These are phyloP conservation scores for Erucastrum elatum DNA, from an alignment of 345 rosid genomes.

Conservation along the genomic window DNA sequence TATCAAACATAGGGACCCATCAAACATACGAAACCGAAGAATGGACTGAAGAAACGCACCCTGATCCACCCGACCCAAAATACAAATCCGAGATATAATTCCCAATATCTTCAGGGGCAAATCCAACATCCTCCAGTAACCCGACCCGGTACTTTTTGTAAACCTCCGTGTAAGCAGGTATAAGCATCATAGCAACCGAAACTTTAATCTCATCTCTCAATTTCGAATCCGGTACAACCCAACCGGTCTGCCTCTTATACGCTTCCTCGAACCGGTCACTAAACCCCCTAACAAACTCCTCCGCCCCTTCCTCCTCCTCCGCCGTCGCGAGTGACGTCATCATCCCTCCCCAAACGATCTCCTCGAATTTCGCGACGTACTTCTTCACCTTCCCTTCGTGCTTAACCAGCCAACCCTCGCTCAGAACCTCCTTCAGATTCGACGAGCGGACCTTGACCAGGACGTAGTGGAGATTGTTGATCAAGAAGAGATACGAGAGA, in stretches of 20 bases:
- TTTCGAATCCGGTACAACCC: slow-evolving; percentile 62
- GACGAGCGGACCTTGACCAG: slow-evolving; percentile 62
- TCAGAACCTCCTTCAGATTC: slow-evolving; percentile 45
- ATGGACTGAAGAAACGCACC: neutral
- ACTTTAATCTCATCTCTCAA: slow-evolving; percentile 58
- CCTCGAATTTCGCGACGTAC: slow-evolving; percentile 62
- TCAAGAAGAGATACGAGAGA: slow-evolving; percentile 67
- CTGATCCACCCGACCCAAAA: neutral
- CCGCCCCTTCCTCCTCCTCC: slow-evolving; percentile 30
- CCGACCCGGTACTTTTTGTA: slow-evolving; percentile 24
- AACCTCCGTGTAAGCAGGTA: slow-evolving; percentile 48
- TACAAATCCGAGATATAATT: neutral
- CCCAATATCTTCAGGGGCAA: neutral
- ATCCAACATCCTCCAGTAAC: neutral
- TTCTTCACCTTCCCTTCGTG: slow-evolving; percentile 59
- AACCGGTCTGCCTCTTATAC: slow-evolving; percentile 52
- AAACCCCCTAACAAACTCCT: slow-evolving; percentile 43
- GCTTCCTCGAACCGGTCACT: slow-evolving; percentile 54
- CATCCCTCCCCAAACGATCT: slow-evolving; percentile 60
- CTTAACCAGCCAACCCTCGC: slow-evolving; percentile 62
- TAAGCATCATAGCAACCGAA: slow-evolving; percentile 47
- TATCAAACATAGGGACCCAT: neutral
- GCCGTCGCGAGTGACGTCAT: slow-evolving; percentile 46
- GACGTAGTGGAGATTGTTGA: slow-evolving; percentile 77
- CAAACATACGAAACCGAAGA: neutral